A percentile compares a stretch with the other conserved stretches of the same genome.
Evolutionary conservation across 257 asterid species (phyloP).

Genomic region (Gentiana straminea): DNA sequence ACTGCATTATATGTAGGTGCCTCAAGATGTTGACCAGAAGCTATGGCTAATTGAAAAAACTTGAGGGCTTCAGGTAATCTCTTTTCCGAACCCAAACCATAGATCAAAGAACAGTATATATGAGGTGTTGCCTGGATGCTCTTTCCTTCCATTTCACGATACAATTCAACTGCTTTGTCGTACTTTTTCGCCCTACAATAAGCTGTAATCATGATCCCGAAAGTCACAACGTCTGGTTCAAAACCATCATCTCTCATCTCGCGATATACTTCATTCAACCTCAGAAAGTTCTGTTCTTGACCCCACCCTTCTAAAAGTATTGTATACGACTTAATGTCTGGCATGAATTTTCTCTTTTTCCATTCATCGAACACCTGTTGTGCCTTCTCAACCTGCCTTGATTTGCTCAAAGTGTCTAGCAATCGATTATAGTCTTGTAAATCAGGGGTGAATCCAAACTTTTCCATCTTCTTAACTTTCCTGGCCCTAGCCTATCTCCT

Average conservation of each 20-base stretch:
- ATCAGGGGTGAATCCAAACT: slow-evolving; percentile 44
- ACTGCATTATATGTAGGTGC: slow-evolving; percentile 67
- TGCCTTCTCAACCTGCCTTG: slow-evolving; percentile 49
- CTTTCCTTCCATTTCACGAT: slow-evolving; percentile 45
- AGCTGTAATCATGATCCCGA: slow-evolving; percentile 63
- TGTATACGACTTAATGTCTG: slow-evolving; percentile 56
- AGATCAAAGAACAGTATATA: slow-evolving; percentile 75
- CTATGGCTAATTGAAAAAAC: slow-evolving; percentile 49
- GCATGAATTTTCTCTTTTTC: slow-evolving; percentile 40
- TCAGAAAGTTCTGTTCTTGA: slow-evolving; percentile 43
- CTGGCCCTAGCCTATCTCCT: slow-evolving; percentile 70
- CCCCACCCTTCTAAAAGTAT: slow-evolving; percentile 84
- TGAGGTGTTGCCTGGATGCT: slow-evolving; percentile 59
- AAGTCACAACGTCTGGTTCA: slow-evolving; percentile 65
- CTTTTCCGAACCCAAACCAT: slow-evolving; percentile 62
- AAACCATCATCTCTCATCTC: slow-evolving; percentile 66
- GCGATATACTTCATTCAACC: slow-evolving; percentile 53
- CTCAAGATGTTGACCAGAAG: slow-evolving; percentile 33
- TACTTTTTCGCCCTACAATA: slow-evolving; percentile 48
- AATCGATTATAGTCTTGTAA: slow-evolving; percentile 64
- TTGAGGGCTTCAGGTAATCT: slow-evolving; percentile 45
- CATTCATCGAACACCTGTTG: slow-evolving; percentile 67
- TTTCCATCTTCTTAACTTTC: slow-evolving; percentile 66
- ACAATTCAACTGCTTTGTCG: slow-evolving; percentile 39
- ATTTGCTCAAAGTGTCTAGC: slow-evolving; percentile 67